Base-by-base conservation (phyloP, 2,329 filamentous ascomycete genomes). In the Colletotrichum sp. region DNA sequence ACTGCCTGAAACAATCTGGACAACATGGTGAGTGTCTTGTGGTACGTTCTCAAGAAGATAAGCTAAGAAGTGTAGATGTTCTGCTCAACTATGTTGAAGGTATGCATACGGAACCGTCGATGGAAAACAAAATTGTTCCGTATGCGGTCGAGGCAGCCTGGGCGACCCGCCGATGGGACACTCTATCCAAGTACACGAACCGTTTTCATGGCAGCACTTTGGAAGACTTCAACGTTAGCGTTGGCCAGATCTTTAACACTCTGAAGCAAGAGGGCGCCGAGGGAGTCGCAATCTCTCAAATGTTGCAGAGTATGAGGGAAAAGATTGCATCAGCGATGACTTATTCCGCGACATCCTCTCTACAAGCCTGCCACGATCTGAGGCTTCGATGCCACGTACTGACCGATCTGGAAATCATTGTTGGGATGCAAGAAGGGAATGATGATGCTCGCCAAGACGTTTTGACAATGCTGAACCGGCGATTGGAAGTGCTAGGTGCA, bases 91-190 rank as follows among this genome's bases (percentile, higher is more conserved):
- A 98, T 79, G 93, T 98, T 15, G 94, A 98, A 81, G 93, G 93
- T 7, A 94, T 98, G 84, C 88, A 92, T 60, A 86, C 85, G 3
- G 85, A 90, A 48, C 80, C 86, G 26, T 82, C 87, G 15, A 90
- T 88, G 3, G 86, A 91, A 52, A 90, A 91, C 77, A 91, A 89
- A 77, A 91, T 98, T 65, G 89, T 98, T 39, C 94, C 96, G 1
- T 96, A 96, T 81, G 96, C 95, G 18, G 92, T 96, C 5, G 97
- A 99, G 86, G 96, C 97, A 24, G 94, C 96, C 13, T 99, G 97
- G 96, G 93, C 95, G 57, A 96, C 94, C 5, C 92, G 93, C 10
- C 93, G 95, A 83, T 98, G 96, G 94, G 87, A 92, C 67, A 93
- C 92, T 7, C 87, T 99, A 36, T 88, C 93, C 75, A 92, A 90